phyloP scores from a whole-genome alignment of 2,329 filamentous ascomycete species.

The Scolecobasidium constrictum region DNA sequence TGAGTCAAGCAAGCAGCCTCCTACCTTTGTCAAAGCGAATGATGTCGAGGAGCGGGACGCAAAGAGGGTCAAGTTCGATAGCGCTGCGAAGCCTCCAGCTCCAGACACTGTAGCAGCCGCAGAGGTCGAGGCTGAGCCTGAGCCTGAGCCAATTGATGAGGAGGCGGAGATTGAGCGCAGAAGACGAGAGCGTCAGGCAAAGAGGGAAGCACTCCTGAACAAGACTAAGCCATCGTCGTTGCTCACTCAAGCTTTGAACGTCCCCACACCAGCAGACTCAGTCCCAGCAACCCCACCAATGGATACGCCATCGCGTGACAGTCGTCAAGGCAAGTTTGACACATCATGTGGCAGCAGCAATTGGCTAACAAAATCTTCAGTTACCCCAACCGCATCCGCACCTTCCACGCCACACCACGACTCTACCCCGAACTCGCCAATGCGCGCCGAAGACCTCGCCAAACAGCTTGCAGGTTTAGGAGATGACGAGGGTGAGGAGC shows the following conservation, averaged over 20 bases:
- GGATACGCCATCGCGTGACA: constrained; percentile 24
- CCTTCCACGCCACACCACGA: constrained; percentile 16
- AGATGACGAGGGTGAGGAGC: constrained; percentile 53
- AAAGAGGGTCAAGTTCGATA: background rate
- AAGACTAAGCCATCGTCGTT: constrained; percentile 59
- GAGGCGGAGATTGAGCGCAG: constrained; percentile 76
- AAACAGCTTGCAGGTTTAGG: constrained; percentile 19
- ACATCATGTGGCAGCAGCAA: too few species aligned
- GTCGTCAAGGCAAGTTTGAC: constrained; percentile 3
- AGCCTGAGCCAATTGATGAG: constrained; percentile 48
- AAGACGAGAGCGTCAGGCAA: constrained; percentile 71
- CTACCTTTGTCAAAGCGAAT: background rate
- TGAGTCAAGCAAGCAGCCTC: constrained; percentile 2
- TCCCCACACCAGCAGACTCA: constrained; percentile 41
- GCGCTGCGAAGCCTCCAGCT: background rate
- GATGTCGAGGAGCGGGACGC: background rate
- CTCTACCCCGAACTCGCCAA: background rate
- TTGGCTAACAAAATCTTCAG: background rate
- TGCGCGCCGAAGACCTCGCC: constrained; percentile 18
- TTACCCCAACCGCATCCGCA: background rate
- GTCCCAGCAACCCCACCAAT: constrained; percentile 43
- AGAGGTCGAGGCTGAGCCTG: constrained; percentile 11
- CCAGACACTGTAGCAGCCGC: background rate
- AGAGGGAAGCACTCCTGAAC: constrained; percentile 60
- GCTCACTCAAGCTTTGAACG: constrained; percentile 62